Evolutionary conservation across 1,284 basidiomycete genomes (phyloP), one percentile per base, ranked within the genome.

Genomic region (Austropuccinia psidii): DNA sequence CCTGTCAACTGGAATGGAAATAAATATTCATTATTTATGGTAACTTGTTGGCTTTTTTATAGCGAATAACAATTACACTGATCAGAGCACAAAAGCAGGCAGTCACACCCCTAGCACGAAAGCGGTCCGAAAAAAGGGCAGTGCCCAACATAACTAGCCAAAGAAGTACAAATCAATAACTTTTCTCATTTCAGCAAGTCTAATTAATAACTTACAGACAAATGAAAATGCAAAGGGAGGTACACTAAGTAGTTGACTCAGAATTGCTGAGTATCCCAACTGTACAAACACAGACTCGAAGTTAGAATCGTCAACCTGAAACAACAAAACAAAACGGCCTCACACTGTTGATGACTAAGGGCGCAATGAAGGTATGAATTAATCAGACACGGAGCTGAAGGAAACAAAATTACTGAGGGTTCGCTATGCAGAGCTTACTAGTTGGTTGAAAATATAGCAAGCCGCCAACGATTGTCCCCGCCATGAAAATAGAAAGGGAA

Each of bases 401-500:
- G 4, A 55, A 6, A 21, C 9, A 50, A 27, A 7, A 1, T 50
- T 50, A 4, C 17, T 19, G 47, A 6, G n/a, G 47, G 1, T 4
- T 50, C 47, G 17, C n/a, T 1, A 13, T 50, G 5, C 47, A 50
- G 17, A 50, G 41, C 65, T 39, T 37, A 73, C 69, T 73, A 33
- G 58, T 73, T 39, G 69, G 69, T 43, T 62, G 57, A 37, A 73
- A 73, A 52, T 73, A 73, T 45, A 60, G 58, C 49, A 62, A 39
- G 37, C 69, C 64, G 60, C 64, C 62, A 39, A 73, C 39, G 11
- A 37, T 31, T 15, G 58, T 55, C 31, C 69, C 69, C 0, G 58
- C 50, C 47, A 64, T 62, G 43, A 73, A 73, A 31, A 62, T 49
- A 21, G 68, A 39, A 21, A 61, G 55, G 21, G n/a, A 57, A 29